Percentiles rank a stretch among this genome's conserved stretches.
Conservation (phyloP, 2,329 filamentous ascomycete genomes). For the Fusarium drepaniforme region DNA sequence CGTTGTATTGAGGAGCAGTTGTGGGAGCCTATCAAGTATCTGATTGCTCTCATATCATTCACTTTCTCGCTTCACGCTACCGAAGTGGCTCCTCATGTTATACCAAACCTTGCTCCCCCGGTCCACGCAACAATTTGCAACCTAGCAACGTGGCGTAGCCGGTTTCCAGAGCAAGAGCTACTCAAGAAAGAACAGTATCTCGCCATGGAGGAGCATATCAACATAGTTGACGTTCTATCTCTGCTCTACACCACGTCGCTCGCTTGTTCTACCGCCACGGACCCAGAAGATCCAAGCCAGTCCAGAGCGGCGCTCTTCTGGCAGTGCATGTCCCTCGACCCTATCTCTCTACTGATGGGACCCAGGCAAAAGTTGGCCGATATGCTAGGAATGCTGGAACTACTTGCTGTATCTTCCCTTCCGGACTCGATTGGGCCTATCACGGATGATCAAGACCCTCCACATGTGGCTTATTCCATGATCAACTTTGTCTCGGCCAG, state of each 20-base stretch:
- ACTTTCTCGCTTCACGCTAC: constrained; percentile 72
- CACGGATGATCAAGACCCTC: constrained; percentile 55
- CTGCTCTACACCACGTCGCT: constrained; percentile 74
- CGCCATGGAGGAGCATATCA: constrained; percentile 65
- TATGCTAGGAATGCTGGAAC: constrained; percentile 72
- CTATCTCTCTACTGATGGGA: constrained; percentile 75
- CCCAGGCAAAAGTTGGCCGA: constrained; percentile 74
- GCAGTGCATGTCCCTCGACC: constrained; percentile 74
- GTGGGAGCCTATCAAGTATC: constrained; percentile 72
- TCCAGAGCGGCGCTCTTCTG: constrained; percentile 67
- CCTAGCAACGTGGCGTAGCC: constrained; percentile 69
- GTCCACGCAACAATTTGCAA: constrained; percentile 71
- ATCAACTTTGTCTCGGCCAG: constrained; percentile 74
- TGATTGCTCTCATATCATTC: constrained; percentile 74
- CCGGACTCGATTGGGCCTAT: constrained; percentile 76
- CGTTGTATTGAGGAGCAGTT: constrained; percentile 73
- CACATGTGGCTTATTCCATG: constrained; percentile 59
- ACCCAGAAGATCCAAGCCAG: constrained; percentile 46
- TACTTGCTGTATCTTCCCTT: constrained; percentile 76
- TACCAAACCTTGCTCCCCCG: constrained; percentile 67
- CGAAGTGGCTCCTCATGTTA: constrained; percentile 69
- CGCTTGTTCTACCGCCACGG: constrained; percentile 63
- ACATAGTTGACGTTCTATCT: constrained; percentile 73
- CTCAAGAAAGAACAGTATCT: constrained; percentile 54
- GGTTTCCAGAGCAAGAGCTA: constrained; percentile 61